Conservation (phyloP, 192 early-diverging fungal genomes). For the Chytriomyces sp. region DNA sequence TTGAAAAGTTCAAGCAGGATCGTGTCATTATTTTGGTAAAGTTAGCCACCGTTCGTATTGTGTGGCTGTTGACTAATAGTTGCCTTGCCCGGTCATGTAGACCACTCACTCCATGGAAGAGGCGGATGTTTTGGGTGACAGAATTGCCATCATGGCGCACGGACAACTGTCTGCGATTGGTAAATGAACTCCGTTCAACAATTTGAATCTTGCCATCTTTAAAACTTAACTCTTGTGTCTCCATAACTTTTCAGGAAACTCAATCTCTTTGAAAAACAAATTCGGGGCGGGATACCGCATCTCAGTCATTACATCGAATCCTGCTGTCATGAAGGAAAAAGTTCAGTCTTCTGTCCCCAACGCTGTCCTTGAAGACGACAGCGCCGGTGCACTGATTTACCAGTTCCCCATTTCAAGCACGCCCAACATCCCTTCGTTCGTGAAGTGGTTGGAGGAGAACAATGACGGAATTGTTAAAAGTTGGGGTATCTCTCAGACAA, state of each 20-base stretch:
- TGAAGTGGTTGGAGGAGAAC: constrained; percentile 61
- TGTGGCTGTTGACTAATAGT: background rate
- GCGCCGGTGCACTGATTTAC: constrained; percentile 68
- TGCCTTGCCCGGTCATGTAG: background rate
- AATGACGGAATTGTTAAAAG: constrained; percentile 53
- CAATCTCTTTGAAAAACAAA: constrained; percentile 74
- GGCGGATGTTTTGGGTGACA: constrained; percentile 61
- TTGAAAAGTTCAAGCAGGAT: constrained; percentile 77
- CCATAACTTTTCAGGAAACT: constrained; percentile 52
- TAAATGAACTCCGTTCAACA: background rate
- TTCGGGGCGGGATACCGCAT: constrained; percentile 77
- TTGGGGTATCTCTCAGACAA: constrained; percentile 72
- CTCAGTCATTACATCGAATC: constrained; percentile 59
- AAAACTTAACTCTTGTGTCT: background rate
- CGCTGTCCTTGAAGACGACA: constrained; percentile 71
- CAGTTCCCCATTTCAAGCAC: constrained; percentile 62
- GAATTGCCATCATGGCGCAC: constrained; percentile 78
- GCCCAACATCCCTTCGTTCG: constrained; percentile 54
- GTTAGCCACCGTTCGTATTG: background rate
- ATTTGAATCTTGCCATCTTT: background rate
- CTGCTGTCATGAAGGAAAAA: constrained; percentile 52
- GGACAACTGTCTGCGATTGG: constrained; percentile 67
- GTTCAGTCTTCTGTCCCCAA: constrained; percentile 54
- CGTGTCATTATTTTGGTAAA: constrained; percentile 65
- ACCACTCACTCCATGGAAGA: constrained; percentile 71